Evolutionary conservation across 164 flowering plant genomes (phyloP).

Genomic region (Sextonia rubra): DNA sequence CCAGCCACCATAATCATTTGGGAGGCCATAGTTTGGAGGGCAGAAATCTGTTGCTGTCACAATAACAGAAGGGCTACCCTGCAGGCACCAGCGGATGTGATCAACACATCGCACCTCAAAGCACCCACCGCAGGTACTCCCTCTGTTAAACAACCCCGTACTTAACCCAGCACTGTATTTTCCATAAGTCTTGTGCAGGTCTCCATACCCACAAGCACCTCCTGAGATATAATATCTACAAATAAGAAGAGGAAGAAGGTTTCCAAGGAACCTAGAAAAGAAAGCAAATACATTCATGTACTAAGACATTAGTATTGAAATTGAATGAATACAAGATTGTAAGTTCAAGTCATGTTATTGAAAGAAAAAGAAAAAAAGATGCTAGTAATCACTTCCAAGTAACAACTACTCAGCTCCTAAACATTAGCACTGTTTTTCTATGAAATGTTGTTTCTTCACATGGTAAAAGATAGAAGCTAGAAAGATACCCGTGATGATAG

Average conservation of each 20-base stretch:
- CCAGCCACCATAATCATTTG: constrained; percentile 82
- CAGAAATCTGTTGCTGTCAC: constrained; percentile 80
- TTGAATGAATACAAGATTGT: background rate
- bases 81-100: constrained; percentile 63
- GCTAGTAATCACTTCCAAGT: no score
- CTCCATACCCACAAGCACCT: constrained; percentile 83
- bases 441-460: background rate
- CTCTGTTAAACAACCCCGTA: constrained; percentile 56
- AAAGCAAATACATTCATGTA: no score
- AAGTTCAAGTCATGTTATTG: no score
- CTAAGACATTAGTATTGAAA: no score
- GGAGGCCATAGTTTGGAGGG: constrained; percentile 69
- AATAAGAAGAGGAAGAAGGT: background rate
- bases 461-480: background rate
- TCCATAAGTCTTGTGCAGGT: constrained; percentile 55
- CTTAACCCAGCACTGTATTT: constrained; percentile 60
- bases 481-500: constrained; percentile 46
- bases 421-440: background rate
- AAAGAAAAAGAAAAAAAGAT: background rate
- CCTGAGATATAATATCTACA: constrained; percentile 24
- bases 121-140: constrained; percentile 70
- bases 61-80: constrained; percentile 61
- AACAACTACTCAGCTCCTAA: background rate
- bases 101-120: constrained; percentile 67
- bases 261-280: no score